Percentiles rank a stretch among this genome's conserved stretches.
Evolutionary conservation across 306 rosid species (phyloP).

Genomic region (Gastrolobium villosum): DNA sequence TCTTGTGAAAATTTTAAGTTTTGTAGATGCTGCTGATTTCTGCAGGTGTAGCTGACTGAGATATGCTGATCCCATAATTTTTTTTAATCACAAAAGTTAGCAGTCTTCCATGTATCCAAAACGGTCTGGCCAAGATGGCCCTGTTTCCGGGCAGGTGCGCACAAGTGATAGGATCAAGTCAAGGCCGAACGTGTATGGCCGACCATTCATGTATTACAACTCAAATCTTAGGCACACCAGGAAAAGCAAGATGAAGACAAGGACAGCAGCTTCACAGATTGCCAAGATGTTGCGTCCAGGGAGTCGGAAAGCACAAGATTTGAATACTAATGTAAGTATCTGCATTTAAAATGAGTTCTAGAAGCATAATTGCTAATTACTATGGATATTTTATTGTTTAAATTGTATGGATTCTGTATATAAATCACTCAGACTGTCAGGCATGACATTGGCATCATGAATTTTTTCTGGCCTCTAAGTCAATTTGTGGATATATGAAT

Average conservation of each 20-base stretch:
- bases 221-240: constrained; percentile 54
- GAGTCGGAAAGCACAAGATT: constrained; percentile 48
- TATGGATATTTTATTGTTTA: neutral
- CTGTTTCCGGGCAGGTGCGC: constrained; percentile 68
- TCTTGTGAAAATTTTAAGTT: constrained; percentile 31
- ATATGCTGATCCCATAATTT: constrained; percentile 39
- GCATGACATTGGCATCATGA: constrained; percentile 12
- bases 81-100: constrained; percentile 47
- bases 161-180: constrained; percentile 80
- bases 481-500: constrained; percentile 22
- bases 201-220: constrained; percentile 60
- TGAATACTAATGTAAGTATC: constrained; percentile 53
- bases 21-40: constrained; percentile 38
- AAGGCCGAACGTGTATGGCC: constrained; percentile 65
- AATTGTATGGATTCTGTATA: constrained; percentile 1
- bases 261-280: constrained; percentile 85
- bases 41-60: constrained; percentile 49
- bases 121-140: constrained; percentile 71
- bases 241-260: constrained; percentile 69
- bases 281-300: constrained; percentile 74
- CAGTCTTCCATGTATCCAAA: constrained; percentile 68
- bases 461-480: neutral
- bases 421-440: constrained; percentile 16
- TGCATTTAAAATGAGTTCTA: constrained; percentile 26
- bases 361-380: constrained; percentile 21